phyloP scores from a whole-genome alignment of 75 land plant species.

The Azolla pinnata region DNA sequence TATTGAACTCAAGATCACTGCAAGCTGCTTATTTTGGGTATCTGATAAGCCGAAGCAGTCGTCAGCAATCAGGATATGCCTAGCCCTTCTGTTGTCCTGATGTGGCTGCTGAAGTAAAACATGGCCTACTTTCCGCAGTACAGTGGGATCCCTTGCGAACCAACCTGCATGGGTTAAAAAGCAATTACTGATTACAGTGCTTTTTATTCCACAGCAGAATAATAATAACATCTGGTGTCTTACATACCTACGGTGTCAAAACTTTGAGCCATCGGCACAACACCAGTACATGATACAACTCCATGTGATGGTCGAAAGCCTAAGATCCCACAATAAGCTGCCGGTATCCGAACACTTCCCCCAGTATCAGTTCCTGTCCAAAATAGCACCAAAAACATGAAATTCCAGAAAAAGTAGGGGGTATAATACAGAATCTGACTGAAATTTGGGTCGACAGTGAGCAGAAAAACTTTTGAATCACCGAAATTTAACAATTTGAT shows the following conservation, averaged over 20 bases:
- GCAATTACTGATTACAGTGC: too few relatives aligned
- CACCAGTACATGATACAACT: conserved; percentile 51
- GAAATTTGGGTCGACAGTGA: neutral
- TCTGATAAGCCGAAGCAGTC: conserved; percentile 34
- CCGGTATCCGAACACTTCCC: conserved; percentile 79
- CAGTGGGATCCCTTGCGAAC: conserved; percentile 69
- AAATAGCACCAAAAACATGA: neutral
- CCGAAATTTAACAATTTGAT: too few relatives aligned
- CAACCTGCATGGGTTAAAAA: too few relatives aligned
- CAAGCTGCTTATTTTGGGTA: neutral
- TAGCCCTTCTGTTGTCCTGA: conserved; percentile 29
- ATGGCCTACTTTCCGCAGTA: conserved; percentile 56
- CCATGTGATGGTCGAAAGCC: conserved; percentile 96
- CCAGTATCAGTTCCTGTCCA: conserved; percentile 73
- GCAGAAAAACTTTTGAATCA: too few relatives aligned
- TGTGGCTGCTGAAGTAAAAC: conserved; percentile 45
- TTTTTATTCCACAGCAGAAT: too few relatives aligned
- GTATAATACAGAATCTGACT: neutral
- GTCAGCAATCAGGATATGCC: conserved; percentile 68
- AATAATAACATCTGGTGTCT: too few relatives aligned
- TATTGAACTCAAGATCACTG: neutral
- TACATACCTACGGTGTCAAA: conserved; percentile 76
- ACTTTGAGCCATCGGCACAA: conserved; percentile 68
- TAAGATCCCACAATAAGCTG: conserved; percentile 81
- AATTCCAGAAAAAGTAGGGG: neutral